Conservation (phyloP, 2,329 filamentous ascomycete species). For the Verticillium isaacii region DNA sequence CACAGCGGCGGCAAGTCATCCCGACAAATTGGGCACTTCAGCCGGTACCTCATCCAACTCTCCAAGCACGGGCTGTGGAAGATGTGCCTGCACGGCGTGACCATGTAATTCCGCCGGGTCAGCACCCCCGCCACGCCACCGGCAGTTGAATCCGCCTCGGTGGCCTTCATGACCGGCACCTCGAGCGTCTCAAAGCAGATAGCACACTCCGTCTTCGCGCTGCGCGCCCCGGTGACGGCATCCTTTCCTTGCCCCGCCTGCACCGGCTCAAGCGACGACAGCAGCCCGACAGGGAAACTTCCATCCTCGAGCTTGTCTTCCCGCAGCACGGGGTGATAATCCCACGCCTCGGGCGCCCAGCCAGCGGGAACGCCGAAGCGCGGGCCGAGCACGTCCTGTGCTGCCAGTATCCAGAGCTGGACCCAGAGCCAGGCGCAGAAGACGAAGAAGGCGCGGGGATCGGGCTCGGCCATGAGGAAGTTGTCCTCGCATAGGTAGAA, state of each 20-base stretch:
- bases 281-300: slow-evolving; percentile 72
- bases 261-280: slow-evolving; percentile 28
- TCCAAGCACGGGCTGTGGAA: slow-evolving; percentile 91
- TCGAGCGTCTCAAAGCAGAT: slow-evolving; percentile 92
- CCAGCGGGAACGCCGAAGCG: slow-evolving; percentile 75
- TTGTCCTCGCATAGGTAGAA: slow-evolving; percentile 78
- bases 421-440: slow-evolving; percentile 80
- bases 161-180: slow-evolving; percentile 70
- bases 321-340: slow-evolving; percentile 87
- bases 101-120: slow-evolving; percentile 85
- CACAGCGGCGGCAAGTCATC: slow-evolving; percentile 82
- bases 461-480: slow-evolving; percentile 70
- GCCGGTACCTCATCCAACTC: slow-evolving; percentile 88
- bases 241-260: slow-evolving; percentile 28
- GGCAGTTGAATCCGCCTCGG: slow-evolving; percentile 41
- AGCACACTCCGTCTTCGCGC: slow-evolving; percentile 70
- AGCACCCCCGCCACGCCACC: slow-evolving; percentile 64
- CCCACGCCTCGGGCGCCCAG: slow-evolving; percentile 74
- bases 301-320: slow-evolving; percentile 79
- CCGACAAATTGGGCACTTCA: slow-evolving; percentile 94
- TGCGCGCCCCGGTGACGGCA: slow-evolving; percentile 13
- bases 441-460: slow-evolving; percentile 58
- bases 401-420: slow-evolving; percentile 72
- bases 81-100: slow-evolving; percentile 92
- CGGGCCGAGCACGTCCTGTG: slow-evolving; percentile 81